These are phyloP conservation scores for Oryza meridionalis DNA, from an alignment of 176 grass and related monocot species.

Conservation along the genomic window DNA sequence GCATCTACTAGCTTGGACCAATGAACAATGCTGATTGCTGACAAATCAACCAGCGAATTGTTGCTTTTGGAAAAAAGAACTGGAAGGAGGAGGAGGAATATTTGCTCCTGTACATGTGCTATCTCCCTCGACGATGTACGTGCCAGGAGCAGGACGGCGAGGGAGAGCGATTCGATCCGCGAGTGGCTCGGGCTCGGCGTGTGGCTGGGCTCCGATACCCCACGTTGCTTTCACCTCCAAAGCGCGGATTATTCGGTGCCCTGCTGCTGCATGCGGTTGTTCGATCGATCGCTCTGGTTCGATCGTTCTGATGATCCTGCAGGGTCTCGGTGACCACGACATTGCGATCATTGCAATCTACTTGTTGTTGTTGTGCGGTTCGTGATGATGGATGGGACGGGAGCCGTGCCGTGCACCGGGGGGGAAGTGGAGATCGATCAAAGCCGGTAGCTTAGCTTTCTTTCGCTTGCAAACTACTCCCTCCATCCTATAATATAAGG, in stretches of 20 bases:
- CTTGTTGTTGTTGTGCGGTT: not conserved
- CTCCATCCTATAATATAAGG: no score
- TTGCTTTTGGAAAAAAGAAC: not conserved
- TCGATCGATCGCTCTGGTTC: not conserved
- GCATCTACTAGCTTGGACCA: not conserved
- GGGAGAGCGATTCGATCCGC: not conserved
- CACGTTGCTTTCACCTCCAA: conserved; percentile 28
- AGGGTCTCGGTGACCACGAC: not conserved
- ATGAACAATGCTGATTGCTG: not conserved
- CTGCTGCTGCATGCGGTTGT: not conserved
- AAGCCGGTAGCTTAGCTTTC: not conserved
- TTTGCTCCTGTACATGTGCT: conserved; percentile 11
- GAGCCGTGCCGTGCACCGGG: conserved; percentile 32
- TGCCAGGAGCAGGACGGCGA: no score
- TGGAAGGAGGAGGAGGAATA: conserved; percentile 32
- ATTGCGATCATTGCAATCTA: not conserved
- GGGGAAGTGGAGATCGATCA: not conserved
- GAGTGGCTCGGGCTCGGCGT: not conserved
- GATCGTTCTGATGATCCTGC: not conserved
- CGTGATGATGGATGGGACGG: conserved; percentile 5
- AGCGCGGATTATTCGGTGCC: conserved; percentile 38
- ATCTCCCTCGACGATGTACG: not conserved
- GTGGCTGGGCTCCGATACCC: not conserved
- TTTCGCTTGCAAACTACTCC: conserved; percentile 34
- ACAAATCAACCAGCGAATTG: not conserved